phyloP scores from a whole-genome alignment of 2,329 filamentous ascomycete genomes.

The Cyphellophora europaea region DNA sequence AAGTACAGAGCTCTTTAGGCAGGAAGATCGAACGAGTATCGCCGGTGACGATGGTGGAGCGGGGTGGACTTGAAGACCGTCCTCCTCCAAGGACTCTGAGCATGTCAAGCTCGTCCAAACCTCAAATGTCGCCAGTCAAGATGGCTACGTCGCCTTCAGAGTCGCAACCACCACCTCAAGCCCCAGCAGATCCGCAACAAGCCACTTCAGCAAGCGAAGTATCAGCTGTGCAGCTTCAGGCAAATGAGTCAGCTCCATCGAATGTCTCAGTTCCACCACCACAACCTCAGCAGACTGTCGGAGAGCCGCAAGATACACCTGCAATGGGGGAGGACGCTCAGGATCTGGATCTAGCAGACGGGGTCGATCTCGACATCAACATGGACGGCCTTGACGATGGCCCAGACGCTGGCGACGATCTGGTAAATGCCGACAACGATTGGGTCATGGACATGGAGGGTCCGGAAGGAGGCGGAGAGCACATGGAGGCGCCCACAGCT shows the following conservation, averaged over 20 bases:
- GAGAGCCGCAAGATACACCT: slow-evolving; percentile 2
- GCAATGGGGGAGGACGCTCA: slow-evolving; percentile 2
- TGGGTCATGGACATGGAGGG: slow-evolving; percentile 67
- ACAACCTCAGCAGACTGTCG: background rate
- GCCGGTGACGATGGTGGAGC: slow-evolving; percentile 61
- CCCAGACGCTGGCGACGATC: slow-evolving; percentile 24
- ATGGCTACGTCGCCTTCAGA: slow-evolving; percentile 3
- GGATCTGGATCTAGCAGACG: slow-evolving; percentile 16
- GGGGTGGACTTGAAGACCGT: slow-evolving; percentile 62
- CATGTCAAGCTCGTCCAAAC: background rate
- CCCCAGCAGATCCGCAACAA: slow-evolving; percentile 1
- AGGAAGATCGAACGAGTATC: slow-evolving; percentile 57
- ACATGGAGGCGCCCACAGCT: background rate
- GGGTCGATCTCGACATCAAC: slow-evolving; percentile 36
- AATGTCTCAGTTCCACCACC: slow-evolving; percentile 4
- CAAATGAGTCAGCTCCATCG: background rate
- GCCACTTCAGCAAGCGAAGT: background rate
- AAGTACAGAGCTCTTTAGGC: slow-evolving; percentile 63
- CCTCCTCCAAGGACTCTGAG: slow-evolving; percentile 17
- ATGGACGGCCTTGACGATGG: slow-evolving; percentile 47
- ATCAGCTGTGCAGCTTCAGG: slow-evolving; percentile 1
- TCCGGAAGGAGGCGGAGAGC: slow-evolving; percentile 16
- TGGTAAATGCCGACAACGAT: slow-evolving; percentile 48
- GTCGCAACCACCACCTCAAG: slow-evolving; percentile 30
- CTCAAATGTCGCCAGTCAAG: slow-evolving; percentile 4